A percentile compares a stretch with the other conserved stretches of the same genome.
These are phyloP conservation scores for Plectosphaerella sp. DNA, from an alignment of 2,329 filamentous ascomycete genomes.

Conservation along the genomic window DNA sequence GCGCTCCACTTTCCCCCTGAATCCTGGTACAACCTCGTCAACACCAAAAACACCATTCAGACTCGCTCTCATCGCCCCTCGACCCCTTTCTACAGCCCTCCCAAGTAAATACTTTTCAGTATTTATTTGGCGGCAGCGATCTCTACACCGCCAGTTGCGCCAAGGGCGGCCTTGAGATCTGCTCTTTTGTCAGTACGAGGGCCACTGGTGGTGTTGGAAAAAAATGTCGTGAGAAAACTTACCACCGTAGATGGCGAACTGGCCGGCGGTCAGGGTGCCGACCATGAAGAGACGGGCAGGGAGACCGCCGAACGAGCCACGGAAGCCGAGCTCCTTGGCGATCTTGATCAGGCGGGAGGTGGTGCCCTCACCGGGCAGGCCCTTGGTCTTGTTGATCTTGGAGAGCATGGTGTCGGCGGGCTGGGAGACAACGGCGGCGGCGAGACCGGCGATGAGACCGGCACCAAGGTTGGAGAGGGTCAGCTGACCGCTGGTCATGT, in stretches of 20 bases:
- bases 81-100: not conserved
- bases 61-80: not conserved
- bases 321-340: constrained; percentile 76
- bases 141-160: not conserved
- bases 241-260: constrained; percentile 84
- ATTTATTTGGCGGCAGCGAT: not conserved
- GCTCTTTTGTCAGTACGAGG: constrained; percentile 5
- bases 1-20: not conserved
- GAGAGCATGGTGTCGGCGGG: constrained; percentile 90
- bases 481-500: constrained; percentile 63
- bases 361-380: constrained; percentile 80
- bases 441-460: constrained; percentile 61
- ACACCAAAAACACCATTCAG: not conserved
- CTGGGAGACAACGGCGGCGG: constrained; percentile 81
- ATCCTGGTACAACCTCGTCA: not conserved
- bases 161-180: constrained; percentile 47
- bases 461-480: constrained; percentile 73
- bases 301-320: constrained; percentile 75
- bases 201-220: not conserved
- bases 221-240: not conserved
- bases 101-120: not conserved
- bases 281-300: constrained; percentile 64
- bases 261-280: constrained; percentile 70
- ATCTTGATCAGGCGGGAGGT: constrained; percentile 81
- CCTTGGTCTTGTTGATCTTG: constrained; percentile 96